A percentile compares a stretch with the other conserved stretches of the same genome.
These are phyloP conservation scores for Diplosphaera chodatii DNA, from an alignment of 139 green algal species.

Conservation along the genomic window DNA sequence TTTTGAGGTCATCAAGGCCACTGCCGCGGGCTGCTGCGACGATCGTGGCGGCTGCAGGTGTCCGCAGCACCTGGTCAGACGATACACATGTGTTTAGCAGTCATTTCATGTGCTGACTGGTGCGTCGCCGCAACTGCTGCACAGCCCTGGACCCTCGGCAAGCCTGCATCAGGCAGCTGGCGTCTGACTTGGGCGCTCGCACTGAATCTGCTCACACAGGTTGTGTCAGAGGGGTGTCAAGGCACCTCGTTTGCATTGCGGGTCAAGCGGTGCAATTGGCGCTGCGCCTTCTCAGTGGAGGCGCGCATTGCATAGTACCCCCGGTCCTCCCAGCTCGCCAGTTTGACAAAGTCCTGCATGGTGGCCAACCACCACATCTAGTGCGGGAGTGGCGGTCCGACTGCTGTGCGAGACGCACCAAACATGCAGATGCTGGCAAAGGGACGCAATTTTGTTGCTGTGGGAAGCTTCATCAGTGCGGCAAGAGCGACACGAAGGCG, in stretches of 20 bases:
- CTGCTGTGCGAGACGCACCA: too few species aligned
- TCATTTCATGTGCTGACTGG: too few species aligned
- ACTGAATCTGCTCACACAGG: too few species aligned
- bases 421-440: too few species aligned
- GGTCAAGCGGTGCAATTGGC: slow-evolving; percentile 74
- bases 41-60: slow-evolving; percentile 14
- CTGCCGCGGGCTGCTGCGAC: slow-evolving; percentile 7
- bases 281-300: slow-evolving; percentile 77
- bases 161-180: too few species aligned
- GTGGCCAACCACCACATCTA: too few species aligned
- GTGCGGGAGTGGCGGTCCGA: too few species aligned
- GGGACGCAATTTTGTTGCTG: not conserved
- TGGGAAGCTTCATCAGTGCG: not conserved
- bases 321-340: slow-evolving; percentile 97
- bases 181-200: too few species aligned
- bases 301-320: slow-evolving; percentile 82
- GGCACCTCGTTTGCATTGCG: not conserved
- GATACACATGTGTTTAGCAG: not conserved
- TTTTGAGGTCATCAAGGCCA: slow-evolving; percentile 20
- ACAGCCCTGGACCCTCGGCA: too few species aligned
- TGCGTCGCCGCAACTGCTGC: too few species aligned
- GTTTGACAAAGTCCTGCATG: slow-evolving; percentile 80
- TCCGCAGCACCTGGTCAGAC: slow-evolving; percentile 16
- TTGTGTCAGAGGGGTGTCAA: not conserved
- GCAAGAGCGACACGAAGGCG: too few species aligned